Evolutionary conservation across 2,329 filamentous ascomycete species (phyloP), one percentile per base, ranked within the genome.

Genomic region (Penicillium palitans): DNA sequence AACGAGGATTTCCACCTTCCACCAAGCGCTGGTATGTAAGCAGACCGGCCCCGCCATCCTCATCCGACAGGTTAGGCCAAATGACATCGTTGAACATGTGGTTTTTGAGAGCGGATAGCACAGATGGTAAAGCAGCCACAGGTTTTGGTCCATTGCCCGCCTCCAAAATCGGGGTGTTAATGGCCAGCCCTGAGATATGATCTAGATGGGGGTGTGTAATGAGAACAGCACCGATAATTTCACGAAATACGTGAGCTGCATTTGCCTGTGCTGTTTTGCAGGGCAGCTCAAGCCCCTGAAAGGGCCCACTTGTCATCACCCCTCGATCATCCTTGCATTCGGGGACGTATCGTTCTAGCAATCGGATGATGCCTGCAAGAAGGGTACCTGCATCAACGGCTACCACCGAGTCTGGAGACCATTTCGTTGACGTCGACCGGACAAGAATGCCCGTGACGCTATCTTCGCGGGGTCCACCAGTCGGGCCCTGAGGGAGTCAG

Each of bases 1-100:
- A 80, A 27, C 90, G 88, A 2, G 90, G 87, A 59, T 93, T 95
- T 3, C 93, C 93, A 12, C 93, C 93, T 71, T 97, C 93, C 6
- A 91, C 88, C 10, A 99, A 81, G 17, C 95, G 86, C 72, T 92
- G 88, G 67, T 96, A 98, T 0, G 91, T 96, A 35, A 99, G 87
- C 29, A 99, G 83, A 0, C 95, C 95, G 4, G 93, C 93, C 25
- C 95, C 95, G 35, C 93, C 92, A 72, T 96, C 95, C 76, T 99
- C 95, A 70, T 99, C 93, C 0, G 91, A 96, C 40, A 99, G 79
- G 66, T 99, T 99, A 0, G 95, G 95, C 95, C 95, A 99, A 54
- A 98, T 96, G 58, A 96, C 80, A 70, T 97, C 96, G 76, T 99
- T 99, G 80, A 99, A 99, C 59, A 99, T 91, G 75, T 99, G 93